Evolutionary conservation across 2,329 filamentous ascomycete species (phyloP), one percentile per base, ranked within the genome.

Genomic region (Colletotrichum tanaceti): DNA sequence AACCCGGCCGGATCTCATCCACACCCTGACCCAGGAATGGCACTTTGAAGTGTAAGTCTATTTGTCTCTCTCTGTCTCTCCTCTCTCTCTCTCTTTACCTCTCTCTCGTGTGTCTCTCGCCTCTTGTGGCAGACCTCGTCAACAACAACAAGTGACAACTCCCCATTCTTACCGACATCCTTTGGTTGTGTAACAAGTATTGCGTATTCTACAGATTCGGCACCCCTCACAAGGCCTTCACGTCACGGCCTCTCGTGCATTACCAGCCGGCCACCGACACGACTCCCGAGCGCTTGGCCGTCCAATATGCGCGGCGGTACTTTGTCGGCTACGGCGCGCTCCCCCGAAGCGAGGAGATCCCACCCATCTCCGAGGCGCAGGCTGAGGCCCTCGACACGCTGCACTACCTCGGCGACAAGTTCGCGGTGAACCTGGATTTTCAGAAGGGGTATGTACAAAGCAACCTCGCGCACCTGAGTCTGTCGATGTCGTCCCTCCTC

Each of bases 1-100:
- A n/a, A 86, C 82, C 1, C 77, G 88, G n/a, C 88, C 88, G 0
- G 88, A 91, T 72, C 77, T 91, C 14, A 85, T 91, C 38, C 79
- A 82, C 4, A 89, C 86, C 0, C 77, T 91, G 20, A 78, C 85
- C 0, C 79, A 84, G 72, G 84, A 77, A 70, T 89, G 75, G 88
- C 76, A 79, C 83, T 54, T 84, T 28, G 81, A 83, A 47, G 73
- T 76, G 81, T 82, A 71, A 73, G 79, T 72, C 14, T 32, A 32
- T 9, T 9, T 9, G 28, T 32, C 1, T 16, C 79, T n/a, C 13
- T 9, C 14, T 24, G 4, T 35, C 28, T 5, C 28, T 18, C 2
- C 9, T 20, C 13, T 43, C 1, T 10, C 20, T 49, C 1, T 11
- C 5, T 22, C 18, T 11, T n/a, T n/a, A n/a, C n/a, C 1, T 10